phyloP scores from a whole-genome alignment of 768 basidiomycete genomes.

The Crepidotus variabilis region DNA sequence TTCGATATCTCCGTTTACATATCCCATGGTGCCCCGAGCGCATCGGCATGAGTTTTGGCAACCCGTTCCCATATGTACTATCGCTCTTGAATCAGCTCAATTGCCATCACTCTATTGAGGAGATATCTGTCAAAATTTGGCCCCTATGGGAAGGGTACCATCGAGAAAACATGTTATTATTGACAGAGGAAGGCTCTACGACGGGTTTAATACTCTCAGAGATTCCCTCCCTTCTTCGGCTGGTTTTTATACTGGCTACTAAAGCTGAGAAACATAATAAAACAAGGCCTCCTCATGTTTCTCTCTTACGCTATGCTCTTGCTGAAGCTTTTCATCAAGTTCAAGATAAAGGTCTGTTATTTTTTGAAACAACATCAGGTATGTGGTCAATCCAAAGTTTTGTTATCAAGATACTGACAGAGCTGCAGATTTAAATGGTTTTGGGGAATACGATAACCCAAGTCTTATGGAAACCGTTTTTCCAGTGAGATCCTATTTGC shows the following conservation, averaged over 20 bases:
- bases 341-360: too few relatives aligned
- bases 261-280: too few relatives aligned
- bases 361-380: too few relatives aligned
- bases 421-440: too few relatives aligned
- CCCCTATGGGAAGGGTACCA: background rate
- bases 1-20: background rate
- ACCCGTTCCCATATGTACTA: background rate
- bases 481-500: too few relatives aligned
- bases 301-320: too few relatives aligned
- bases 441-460: too few relatives aligned
- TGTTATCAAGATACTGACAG: too few relatives aligned
- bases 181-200: background rate
- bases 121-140: background rate
- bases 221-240: background rate
- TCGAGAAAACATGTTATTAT: background rate
- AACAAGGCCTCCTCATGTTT: too few relatives aligned
- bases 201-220: background rate
- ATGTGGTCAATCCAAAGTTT: too few relatives aligned
- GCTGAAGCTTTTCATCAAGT: too few relatives aligned
- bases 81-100: background rate
- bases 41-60: background rate
- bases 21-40: background rate
- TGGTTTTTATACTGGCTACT: background rate
- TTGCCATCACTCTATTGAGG: background rate
- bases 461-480: too few relatives aligned